Evolutionary conservation across 2,329 filamentous ascomycete genomes (phyloP).

Genomic region (Aschersonia sp.): DNA sequence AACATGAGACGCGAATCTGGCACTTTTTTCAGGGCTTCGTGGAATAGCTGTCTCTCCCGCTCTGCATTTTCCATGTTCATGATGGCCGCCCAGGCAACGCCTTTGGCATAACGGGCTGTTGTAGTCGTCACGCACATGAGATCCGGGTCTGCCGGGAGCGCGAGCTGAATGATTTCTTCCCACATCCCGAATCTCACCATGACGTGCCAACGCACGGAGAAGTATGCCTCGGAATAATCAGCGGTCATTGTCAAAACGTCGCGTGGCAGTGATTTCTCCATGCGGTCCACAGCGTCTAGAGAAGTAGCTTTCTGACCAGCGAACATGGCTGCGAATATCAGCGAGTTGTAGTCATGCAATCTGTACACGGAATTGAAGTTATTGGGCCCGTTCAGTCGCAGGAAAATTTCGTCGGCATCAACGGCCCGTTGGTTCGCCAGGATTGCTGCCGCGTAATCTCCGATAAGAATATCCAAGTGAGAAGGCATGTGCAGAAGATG

Average conservation of each 20-base stretch:
- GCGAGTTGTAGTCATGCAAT: constrained; percentile 57
- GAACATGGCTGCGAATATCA: constrained; percentile 64
- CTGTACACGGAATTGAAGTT: constrained; percentile 65
- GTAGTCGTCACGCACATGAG: constrained; percentile 53
- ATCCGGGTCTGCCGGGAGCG: constrained; percentile 34
- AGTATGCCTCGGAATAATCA: constrained; percentile 59
- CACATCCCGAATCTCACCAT: constrained; percentile 57
- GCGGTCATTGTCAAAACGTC: constrained; percentile 47
- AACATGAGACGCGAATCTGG: constrained; percentile 33
- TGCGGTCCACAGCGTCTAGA: constrained; percentile 37
- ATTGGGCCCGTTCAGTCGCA: constrained; percentile 36
- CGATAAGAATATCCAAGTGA: constrained; percentile 10
- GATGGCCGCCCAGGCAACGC: constrained; percentile 45
- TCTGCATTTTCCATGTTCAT: constrained; percentile 35
- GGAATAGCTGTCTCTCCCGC: constrained; percentile 30
- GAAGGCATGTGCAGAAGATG: constrained; percentile 11
- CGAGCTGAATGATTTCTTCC: constrained; percentile 41
- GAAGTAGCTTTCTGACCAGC: constrained; percentile 47
- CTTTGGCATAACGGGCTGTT: constrained; percentile 50
- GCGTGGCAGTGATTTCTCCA: constrained; percentile 47
- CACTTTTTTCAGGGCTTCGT: constrained; percentile 30
- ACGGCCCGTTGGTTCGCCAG: constrained; percentile 44
- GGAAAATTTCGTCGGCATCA: constrained; percentile 48
- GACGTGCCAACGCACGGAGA: constrained; percentile 51
- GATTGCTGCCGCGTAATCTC: background rate